Evolutionary conservation across 257 asterid species (phyloP).

Genomic region (Nicotiana paniculata): DNA sequence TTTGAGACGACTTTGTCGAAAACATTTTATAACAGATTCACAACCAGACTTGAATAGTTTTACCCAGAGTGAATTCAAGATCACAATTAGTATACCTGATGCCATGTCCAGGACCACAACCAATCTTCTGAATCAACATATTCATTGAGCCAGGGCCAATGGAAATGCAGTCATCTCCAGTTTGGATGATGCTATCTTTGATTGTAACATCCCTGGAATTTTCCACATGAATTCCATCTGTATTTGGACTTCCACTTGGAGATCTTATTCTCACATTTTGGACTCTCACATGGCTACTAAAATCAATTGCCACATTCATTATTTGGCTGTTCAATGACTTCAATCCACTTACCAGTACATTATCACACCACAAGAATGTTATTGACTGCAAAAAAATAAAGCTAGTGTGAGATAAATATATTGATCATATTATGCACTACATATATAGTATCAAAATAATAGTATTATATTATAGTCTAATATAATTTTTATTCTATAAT

Average conservation of each 20-base stretch:
- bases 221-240: background rate
- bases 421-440: background rate
- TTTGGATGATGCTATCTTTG: background rate
- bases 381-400: background rate
- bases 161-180: background rate
- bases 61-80: no score
- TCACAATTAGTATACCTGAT: background rate
- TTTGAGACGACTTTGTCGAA: no score
- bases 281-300: background rate
- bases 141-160: background rate
- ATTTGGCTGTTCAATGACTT: background rate
- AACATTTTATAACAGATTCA: no score
- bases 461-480: no score
- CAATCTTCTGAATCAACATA: constrained; percentile 6
- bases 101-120: constrained; percentile 9
- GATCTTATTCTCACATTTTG: background rate
- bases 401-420: background rate
- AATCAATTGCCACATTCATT: constrained; percentile 8
- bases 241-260: constrained; percentile 3
- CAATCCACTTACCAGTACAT: constrained; percentile 3
- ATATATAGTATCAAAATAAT: background rate
- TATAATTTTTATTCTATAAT: background rate
- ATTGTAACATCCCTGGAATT: background rate
- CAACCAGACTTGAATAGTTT: no score
- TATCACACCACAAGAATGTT: background rate